phyloP scores from a whole-genome alignment of 2,329 filamentous ascomycete species.

The Fusarium sp. region DNA sequence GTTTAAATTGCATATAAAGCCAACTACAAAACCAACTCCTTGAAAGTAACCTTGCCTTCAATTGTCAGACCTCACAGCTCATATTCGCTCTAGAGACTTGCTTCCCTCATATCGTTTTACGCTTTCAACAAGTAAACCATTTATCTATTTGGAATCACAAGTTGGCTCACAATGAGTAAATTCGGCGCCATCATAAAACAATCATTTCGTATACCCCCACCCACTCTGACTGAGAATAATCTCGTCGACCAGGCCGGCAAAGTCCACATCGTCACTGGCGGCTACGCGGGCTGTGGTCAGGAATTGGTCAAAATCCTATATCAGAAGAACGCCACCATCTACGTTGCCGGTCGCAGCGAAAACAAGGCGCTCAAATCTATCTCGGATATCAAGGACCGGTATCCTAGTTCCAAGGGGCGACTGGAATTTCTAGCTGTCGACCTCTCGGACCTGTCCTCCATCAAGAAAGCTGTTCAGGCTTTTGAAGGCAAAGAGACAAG shows the following conservation, averaged over 20 bases:
- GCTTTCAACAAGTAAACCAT: not conserved
- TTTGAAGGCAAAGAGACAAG: constrained; percentile 53
- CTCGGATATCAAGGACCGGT: constrained; percentile 50
- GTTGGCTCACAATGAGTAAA: not conserved
- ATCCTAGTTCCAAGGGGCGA: constrained; percentile 49
- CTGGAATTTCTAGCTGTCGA: constrained; percentile 52
- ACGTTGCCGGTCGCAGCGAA: constrained; percentile 59
- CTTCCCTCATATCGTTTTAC: not conserved
- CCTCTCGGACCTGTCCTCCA: constrained; percentile 54
- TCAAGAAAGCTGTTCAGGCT: constrained; percentile 51
- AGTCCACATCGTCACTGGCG: constrained; percentile 62
- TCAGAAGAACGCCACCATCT: constrained; percentile 61
- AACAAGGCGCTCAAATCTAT: constrained; percentile 57
- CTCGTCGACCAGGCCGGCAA: constrained; percentile 15
- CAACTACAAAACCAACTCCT: not conserved
- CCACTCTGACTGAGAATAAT: not conserved
- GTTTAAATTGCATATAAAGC: not conserved
- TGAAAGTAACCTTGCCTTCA: not conserved
- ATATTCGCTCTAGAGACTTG: not conserved
- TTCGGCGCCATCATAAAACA: not conserved
- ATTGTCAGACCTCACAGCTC: not conserved
- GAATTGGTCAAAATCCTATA: constrained; percentile 65
- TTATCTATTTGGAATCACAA: not conserved
- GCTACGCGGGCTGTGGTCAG: constrained; percentile 56
- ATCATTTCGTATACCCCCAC: not conserved